phyloP scores from a whole-genome alignment of 305 asterid genomes.

The Rubia tinctorum region DNA sequence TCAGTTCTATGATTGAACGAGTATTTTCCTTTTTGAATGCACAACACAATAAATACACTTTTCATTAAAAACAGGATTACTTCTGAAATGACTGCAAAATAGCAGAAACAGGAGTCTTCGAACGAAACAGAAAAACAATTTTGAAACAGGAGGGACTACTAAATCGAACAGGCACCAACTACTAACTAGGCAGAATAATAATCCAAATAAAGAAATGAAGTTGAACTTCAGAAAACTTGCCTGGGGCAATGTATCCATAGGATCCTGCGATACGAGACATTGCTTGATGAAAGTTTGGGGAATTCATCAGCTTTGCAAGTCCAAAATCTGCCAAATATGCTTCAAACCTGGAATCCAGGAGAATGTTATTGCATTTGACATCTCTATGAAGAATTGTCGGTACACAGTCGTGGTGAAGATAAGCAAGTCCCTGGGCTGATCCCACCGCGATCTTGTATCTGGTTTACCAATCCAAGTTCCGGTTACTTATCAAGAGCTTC shows the following conservation, averaged over 20 bases:
- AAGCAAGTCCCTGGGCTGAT: slow-evolving; percentile 90
- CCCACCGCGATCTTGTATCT: slow-evolving; percentile 91
- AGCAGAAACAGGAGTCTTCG: neutral
- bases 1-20: neutral
- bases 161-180: neutral
- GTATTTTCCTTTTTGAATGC: too few species aligned
- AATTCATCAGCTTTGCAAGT: slow-evolving; percentile 83
- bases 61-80: neutral
- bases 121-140: too few species aligned
- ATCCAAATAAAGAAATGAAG: too few species aligned
- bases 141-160: neutral
- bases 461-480: slow-evolving; percentile 89
- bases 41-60: too few species aligned
- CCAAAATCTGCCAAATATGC: slow-evolving; percentile 96
- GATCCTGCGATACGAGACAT: slow-evolving; percentile 94
- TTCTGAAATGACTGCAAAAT: neutral
- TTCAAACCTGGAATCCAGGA: slow-evolving; percentile 76
- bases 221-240: slow-evolving; percentile 40
- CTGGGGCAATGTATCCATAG: slow-evolving; percentile 95
- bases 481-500: slow-evolving; percentile 59
- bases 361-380: slow-evolving; percentile 91
- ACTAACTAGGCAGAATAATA: too few species aligned
- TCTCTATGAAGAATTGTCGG: slow-evolving; percentile 91
- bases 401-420: slow-evolving; percentile 88
- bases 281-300: slow-evolving; percentile 86